phyloP scores from a whole-genome alignment of 176 grass and related monocot genomes.

The Eleusine indica region DNA sequence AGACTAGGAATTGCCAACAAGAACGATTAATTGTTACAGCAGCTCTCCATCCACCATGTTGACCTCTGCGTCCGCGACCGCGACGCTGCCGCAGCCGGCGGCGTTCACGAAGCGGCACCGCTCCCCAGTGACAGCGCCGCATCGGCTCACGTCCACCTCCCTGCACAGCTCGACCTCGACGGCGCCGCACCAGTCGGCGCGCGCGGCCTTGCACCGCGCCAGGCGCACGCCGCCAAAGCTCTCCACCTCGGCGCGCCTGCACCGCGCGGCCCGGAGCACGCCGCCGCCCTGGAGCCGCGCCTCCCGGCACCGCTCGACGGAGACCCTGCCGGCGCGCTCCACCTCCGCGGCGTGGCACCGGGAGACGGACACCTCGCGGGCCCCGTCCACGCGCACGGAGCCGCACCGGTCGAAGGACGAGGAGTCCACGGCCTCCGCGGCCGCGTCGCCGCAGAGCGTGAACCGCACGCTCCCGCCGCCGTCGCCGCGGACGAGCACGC shows the following conservation, averaged over 20 bases:
- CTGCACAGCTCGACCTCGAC: constrained; percentile 53
- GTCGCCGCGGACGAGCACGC: constrained; percentile 47
- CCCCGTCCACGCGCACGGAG: constrained; percentile 43
- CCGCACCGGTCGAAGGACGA: constrained; percentile 52
- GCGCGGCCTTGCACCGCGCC: constrained; percentile 38
- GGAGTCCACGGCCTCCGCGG: constrained; percentile 37
- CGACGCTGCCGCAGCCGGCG: constrained; percentile 44
- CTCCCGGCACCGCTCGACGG: constrained; percentile 53
- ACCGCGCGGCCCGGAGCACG: constrained; percentile 29
- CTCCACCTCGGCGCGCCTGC: constrained; percentile 55
- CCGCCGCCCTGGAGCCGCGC: constrained; percentile 43
- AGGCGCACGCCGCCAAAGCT: constrained; percentile 62
- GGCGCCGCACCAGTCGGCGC: constrained; percentile 60
- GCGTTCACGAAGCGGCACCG: constrained; percentile 56
- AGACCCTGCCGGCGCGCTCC: constrained; percentile 50
- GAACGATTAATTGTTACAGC: neutral
- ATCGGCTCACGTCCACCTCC: constrained; percentile 50
- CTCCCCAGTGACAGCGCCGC: constrained; percentile 49
- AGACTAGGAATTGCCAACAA: neutral
- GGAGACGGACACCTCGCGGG: constrained; percentile 42
- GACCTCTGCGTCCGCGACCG: constrained; percentile 45
- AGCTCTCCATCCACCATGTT: constrained; percentile 44
- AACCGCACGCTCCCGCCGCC: constrained; percentile 35
- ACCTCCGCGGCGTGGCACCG: constrained; percentile 52
- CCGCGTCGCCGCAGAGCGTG: constrained; percentile 47